phyloP scores from a whole-genome alignment of 116 monocot genomes.

The Dioscorea cayenensis region DNA sequence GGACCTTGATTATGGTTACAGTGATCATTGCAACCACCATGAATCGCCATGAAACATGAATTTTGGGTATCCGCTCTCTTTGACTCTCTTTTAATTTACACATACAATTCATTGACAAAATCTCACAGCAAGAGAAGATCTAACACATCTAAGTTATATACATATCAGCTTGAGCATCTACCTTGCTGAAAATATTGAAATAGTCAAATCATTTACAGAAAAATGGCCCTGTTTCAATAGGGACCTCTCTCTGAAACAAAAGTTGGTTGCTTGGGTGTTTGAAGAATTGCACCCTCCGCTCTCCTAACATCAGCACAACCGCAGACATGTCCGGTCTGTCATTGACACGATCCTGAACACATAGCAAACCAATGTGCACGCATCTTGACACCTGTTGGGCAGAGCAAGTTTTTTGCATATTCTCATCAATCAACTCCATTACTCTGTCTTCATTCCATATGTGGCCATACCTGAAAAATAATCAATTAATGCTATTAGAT shows the following conservation, averaged over 20 bases:
- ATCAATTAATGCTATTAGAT: background rate
- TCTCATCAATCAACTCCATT: conserved; percentile 23
- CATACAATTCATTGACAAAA: too few species aligned
- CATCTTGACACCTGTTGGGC: conserved; percentile 16
- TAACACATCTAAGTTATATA: too few species aligned
- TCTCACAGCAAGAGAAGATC: too few species aligned
- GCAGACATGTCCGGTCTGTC: conserved; percentile 24
- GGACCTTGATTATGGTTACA: too few species aligned
- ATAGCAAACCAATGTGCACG: conserved; percentile 26
- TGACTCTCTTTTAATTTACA: too few species aligned
- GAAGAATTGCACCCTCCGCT: conserved; percentile 9
- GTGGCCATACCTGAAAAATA: conserved; percentile 24
- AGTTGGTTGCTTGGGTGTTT: conserved; percentile 14
- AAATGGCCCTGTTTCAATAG: background rate
- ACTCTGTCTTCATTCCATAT: conserved; percentile 20
- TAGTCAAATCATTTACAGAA: background rate
- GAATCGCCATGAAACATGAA: too few species aligned
- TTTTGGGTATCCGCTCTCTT: too few species aligned
- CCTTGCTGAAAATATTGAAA: background rate
- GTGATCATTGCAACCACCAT: too few species aligned
- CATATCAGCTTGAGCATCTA: background rate
- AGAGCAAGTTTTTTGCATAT: background rate
- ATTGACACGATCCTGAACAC: conserved; percentile 23
- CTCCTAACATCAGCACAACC: conserved; percentile 24
- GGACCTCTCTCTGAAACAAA: conserved; percentile 15